A percentile compares a stretch with the other conserved stretches of the same genome.
These are phyloP conservation scores for Trichophyton verrucosum DNA, from an alignment of 2,329 filamentous ascomycete species.

Conservation along the genomic window DNA sequence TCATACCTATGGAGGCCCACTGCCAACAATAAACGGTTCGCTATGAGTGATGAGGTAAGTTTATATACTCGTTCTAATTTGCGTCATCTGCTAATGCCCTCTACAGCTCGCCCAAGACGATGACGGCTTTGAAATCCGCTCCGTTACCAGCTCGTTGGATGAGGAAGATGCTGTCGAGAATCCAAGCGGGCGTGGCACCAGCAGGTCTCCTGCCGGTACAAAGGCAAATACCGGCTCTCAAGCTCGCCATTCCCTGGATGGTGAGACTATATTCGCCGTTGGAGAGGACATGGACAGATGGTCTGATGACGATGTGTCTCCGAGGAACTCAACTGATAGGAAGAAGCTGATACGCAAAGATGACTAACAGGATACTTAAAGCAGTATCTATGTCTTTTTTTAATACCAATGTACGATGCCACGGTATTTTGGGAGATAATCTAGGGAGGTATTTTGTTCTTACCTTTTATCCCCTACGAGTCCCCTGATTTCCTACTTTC, in stretches of 20 bases:
- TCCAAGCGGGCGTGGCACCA: constrained; percentile 13
- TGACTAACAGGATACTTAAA: constrained; percentile 8
- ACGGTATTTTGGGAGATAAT: constrained; percentile 3
- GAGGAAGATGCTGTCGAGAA: constrained; percentile 42
- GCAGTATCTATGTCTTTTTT: not conserved
- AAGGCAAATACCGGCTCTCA: constrained; percentile 25
- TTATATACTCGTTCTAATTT: not conserved
- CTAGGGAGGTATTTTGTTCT: constrained; percentile 5
- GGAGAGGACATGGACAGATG: constrained; percentile 77
- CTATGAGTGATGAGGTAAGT: constrained; percentile 87
- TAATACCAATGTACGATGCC: not conserved
- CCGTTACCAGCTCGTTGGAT: constrained; percentile 65
- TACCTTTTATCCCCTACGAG: not conserved
- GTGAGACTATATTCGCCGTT: constrained; percentile 91
- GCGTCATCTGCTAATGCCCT: not conserved
- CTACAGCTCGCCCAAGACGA: constrained; percentile 82
- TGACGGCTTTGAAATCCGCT: constrained; percentile 92
- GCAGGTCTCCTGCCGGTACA: constrained; percentile 33
- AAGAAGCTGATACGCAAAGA: constrained; percentile 40
- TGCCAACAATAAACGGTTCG: constrained; percentile 90
- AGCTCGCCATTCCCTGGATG: constrained; percentile 56
- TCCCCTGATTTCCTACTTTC: not conserved
- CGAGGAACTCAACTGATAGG: constrained; percentile 38
- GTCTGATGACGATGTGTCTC: constrained; percentile 55
- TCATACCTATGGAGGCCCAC: constrained; percentile 95